These are phyloP conservation scores for Termitomyces titanicus DNA, from an alignment of 768 basidiomycete genomes.

Conservation along the genomic window DNA sequence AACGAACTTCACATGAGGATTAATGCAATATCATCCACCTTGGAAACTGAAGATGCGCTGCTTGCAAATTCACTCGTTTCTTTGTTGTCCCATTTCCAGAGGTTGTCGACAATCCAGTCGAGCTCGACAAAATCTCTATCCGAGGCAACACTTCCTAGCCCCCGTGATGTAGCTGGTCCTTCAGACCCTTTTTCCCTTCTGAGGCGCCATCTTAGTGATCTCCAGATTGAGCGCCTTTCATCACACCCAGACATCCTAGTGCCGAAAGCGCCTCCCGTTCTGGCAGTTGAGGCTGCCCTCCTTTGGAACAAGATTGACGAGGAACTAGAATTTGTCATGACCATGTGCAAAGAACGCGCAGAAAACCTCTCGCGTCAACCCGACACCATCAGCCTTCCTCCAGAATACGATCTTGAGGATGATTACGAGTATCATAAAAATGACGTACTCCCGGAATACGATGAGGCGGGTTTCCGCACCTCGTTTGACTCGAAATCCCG, in stretches of 20 bases:
- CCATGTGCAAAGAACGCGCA: slow-evolving; percentile 62
- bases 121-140: slow-evolving; percentile 12
- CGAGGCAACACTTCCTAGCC: slow-evolving; percentile 10
- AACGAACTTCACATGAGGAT: slow-evolving; percentile 58
- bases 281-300: slow-evolving; percentile 56
- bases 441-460: slow-evolving; percentile 56
- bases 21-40: slow-evolving; percentile 38
- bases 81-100: slow-evolving; percentile 64
- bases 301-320: slow-evolving; percentile 76
- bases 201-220: slow-evolving; percentile 61
- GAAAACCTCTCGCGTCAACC: slow-evolving; percentile 28
- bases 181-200: slow-evolving; percentile 56
- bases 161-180: slow-evolving; percentile 11
- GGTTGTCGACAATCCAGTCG: slow-evolving; percentile 47
- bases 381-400: slow-evolving; percentile 35
- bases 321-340: slow-evolving; percentile 65
- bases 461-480: slow-evolving; percentile 36
- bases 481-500: slow-evolving; percentile 34
- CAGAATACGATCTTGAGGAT: slow-evolving; percentile 47
- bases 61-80: slow-evolving; percentile 69
- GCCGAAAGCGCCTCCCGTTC: slow-evolving; percentile 39
- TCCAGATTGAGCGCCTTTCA: slow-evolving; percentile 56
- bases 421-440: slow-evolving; percentile 31
- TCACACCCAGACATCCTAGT: slow-evolving; percentile 33
- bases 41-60: slow-evolving; percentile 48